Base-by-base conservation (phyloP, 2,329 filamentous ascomycete genomes). In the Aureobasidium pullulans region DNA sequence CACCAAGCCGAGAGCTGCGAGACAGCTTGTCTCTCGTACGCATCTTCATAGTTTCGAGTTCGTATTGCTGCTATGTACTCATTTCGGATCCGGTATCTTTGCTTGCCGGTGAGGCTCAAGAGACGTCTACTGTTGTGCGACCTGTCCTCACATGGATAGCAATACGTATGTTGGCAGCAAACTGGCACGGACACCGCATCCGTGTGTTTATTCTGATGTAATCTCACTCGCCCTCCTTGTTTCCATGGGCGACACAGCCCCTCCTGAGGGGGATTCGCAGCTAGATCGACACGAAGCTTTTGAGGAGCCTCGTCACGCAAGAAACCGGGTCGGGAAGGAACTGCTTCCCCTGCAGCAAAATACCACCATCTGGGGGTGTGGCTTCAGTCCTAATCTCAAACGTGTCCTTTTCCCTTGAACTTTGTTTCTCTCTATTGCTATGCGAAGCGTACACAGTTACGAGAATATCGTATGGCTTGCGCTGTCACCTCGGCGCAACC, bases 121-220 rank as follows among this genome's bases (percentile, higher is more conserved):
- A 16, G n/a, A 32, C 16, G 16, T 13, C 10, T 15, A 8, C n/a
- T 23, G 10, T 39, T 9, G 15, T 40, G 36, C 48, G 28, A 31
- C 9, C 48, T 52, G 36, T 52, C 48, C 15, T 29, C 36, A 40
- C 29, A 23, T 9, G 16, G 6, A 40, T 8, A 40, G 8, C 34
- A 5, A 40, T 52, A 40, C 48, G 48, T 52, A 52, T 31, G 36
- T 15, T 10, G 10, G 42, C 11, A 37, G n/a, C 32, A 23, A 23
- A 23, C 11, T 52, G 48, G 23, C 6, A 39, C 36, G 9, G 48
- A 31, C 19, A 40, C 34, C 40, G 48, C 34, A 40, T 36, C 48
- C 36, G 23, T 50, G 23, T 52, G 48, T 52, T 52, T 52, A 52
- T 36, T 52, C 36, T 52, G 48, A 52, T 52, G 48, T 52, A 52